Evolutionary conservation across 139 green algal genomes (phyloP).

Genomic region (Spirogloea muscicola): DNA sequence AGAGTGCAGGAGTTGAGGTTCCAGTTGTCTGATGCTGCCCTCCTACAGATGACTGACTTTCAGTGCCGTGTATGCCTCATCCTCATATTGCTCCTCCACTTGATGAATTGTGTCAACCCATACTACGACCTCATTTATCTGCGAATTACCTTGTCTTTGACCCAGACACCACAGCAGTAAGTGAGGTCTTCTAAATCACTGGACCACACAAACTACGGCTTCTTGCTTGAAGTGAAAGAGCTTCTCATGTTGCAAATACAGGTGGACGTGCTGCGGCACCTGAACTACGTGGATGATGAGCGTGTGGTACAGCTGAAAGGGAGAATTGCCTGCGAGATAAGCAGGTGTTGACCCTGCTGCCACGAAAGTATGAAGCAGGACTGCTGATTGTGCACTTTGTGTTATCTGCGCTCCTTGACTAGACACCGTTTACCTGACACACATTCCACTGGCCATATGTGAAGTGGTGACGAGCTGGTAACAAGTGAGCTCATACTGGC

Average conservation of each 20-base stretch:
- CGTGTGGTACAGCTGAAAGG: slow-evolving; percentile 77
- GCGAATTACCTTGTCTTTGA: too few species aligned
- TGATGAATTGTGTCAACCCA: too few species aligned
- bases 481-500: slow-evolving; percentile 85
- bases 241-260: too few species aligned
- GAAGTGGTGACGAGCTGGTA: slow-evolving; percentile 80
- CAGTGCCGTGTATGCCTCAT: too few species aligned
- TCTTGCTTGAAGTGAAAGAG: too few species aligned
- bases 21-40: slow-evolving; percentile 67
- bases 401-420: too few species aligned
- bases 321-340: slow-evolving; percentile 86
- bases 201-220: too few species aligned
- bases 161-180: too few species aligned
- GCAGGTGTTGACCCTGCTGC: slow-evolving; percentile 46
- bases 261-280: slow-evolving; percentile 26
- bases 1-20: slow-evolving; percentile 50
- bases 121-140: too few species aligned
- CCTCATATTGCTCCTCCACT: slow-evolving; percentile 46
- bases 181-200: too few species aligned
- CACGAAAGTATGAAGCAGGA: neutral
- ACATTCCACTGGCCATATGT: neutral
- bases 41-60: slow-evolving; percentile 86
- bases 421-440: too few species aligned
- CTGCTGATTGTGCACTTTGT: neutral
- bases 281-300: slow-evolving; percentile 21